phyloP scores from a whole-genome alignment of 768 basidiomycete genomes.

The Auricularia sp. region DNA sequence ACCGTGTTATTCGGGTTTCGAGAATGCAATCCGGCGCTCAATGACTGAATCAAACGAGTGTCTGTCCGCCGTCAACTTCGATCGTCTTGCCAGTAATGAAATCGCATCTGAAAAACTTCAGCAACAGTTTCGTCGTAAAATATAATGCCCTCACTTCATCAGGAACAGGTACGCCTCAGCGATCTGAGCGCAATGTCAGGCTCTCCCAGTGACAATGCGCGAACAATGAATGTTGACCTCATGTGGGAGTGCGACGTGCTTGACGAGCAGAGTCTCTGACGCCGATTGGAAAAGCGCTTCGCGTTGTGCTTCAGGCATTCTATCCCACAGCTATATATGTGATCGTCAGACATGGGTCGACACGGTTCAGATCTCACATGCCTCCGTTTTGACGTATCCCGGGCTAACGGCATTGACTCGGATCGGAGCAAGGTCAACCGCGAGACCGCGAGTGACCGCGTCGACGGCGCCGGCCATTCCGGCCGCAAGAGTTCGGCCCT shows the following conservation, averaged over 20 bases:
- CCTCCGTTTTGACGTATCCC: constrained; percentile 7
- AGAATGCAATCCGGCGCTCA: too few relatives aligned
- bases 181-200: constrained; percentile 4
- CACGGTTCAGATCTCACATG: neutral
- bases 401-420: constrained; percentile 13
- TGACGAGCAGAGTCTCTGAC: constrained; percentile 6
- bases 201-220: neutral
- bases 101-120: neutral
- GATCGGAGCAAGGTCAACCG: constrained; percentile 14
- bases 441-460: constrained; percentile 10
- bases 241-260: constrained; percentile 8
- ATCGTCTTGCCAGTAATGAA: neutral
- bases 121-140: neutral
- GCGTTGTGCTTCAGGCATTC: constrained; percentile 2
- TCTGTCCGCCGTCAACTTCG: neutral
- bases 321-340: constrained; percentile 10
- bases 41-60: too few relatives aligned
- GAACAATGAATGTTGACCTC: constrained; percentile 5
- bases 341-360: neutral
- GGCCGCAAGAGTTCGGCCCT: constrained; percentile 10
- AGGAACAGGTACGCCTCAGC: constrained; percentile 14
- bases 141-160: constrained; percentile 11
- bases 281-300: constrained; percentile 3
- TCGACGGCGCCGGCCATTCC: constrained; percentile 11
- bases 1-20: too few relatives aligned